Conservation (phyloP, 352 stramenopile species). For the Phytophthora crassamura region DNA sequence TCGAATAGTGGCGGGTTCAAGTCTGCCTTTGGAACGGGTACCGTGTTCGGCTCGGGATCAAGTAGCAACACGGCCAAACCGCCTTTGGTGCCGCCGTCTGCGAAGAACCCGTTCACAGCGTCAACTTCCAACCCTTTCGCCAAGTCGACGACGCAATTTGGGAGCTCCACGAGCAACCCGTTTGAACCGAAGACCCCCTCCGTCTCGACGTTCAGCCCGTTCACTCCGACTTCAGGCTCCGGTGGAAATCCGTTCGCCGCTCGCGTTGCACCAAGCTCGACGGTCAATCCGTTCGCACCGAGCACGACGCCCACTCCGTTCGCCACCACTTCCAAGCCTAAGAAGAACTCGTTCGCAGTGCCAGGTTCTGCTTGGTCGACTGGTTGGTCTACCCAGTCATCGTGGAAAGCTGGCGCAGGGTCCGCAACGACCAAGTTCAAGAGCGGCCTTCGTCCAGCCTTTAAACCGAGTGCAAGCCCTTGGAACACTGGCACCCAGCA, state of each 20-base stretch:
- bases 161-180: constrained; percentile 6
- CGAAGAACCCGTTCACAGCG: constrained; percentile 12
- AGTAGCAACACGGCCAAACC: constrained; percentile 10
- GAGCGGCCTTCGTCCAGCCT: constrained; percentile 9
- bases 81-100: constrained; percentile 8
- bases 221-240: not conserved
- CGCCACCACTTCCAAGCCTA: not conserved
- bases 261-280: not conserved
- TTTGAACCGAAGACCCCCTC: constrained; percentile 1
- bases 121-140: constrained; percentile 5
- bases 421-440: constrained; percentile 23
- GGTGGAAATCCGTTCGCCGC: constrained; percentile 15
- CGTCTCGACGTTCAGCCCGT: not conserved
- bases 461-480: constrained; percentile 2
- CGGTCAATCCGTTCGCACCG: not conserved
- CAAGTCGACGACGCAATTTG: constrained; percentile 1
- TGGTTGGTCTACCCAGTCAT: not conserved
- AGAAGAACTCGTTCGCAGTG: constrained; percentile 5
- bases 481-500: constrained; percentile 1
- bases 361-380: constrained; percentile 4
- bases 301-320: not conserved
- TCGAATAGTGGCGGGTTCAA: not conserved
- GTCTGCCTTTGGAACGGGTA: not conserved
- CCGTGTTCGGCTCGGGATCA: constrained; percentile 6
- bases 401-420: not conserved